Conservation (phyloP, 441 rosid species). For the Codiaeum variegatum region DNA sequence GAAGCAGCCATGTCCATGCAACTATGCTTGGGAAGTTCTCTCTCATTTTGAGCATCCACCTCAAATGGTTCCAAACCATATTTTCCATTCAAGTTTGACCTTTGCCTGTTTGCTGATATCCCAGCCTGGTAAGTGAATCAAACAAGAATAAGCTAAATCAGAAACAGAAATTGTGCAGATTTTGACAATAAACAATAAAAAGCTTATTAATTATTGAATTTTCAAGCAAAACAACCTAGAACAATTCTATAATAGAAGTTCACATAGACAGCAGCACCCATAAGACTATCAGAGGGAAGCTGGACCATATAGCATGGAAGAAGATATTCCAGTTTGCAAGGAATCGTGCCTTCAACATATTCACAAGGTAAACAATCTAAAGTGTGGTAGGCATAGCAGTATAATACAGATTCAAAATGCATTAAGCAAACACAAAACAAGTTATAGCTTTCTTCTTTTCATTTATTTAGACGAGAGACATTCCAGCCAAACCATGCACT, state of each 20-base stretch:
- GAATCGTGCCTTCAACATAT: background rate
- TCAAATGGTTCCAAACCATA: slow-evolving; percentile 28
- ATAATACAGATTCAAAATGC: background rate
- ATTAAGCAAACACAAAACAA: background rate
- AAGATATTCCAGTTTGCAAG: background rate
- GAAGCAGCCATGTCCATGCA: slow-evolving; percentile 29
- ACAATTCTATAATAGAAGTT: background rate
- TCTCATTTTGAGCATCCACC: slow-evolving; percentile 31
- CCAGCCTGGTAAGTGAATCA: slow-evolving; percentile 41
- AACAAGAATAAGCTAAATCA: slow-evolving; percentile 21
- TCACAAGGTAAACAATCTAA: background rate
- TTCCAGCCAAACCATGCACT: background rate
- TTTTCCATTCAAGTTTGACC: slow-evolving; percentile 36
- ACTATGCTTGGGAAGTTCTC: slow-evolving; percentile 35
- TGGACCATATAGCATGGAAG: background rate
- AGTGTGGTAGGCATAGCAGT: background rate
- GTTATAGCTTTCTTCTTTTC: background rate
- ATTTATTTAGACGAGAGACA: background rate
- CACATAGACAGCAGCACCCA: background rate
- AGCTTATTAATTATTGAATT: background rate
- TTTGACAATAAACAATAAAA: background rate
- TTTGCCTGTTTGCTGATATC: slow-evolving; percentile 28
- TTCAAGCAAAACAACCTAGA: background rate
- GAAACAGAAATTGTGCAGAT: slow-evolving; percentile 7
- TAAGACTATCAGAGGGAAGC: background rate